These are phyloP conservation scores for Melampsora larici-populina DNA, from an alignment of 1,284 basidiomycete genomes.

Conservation along the genomic window DNA sequence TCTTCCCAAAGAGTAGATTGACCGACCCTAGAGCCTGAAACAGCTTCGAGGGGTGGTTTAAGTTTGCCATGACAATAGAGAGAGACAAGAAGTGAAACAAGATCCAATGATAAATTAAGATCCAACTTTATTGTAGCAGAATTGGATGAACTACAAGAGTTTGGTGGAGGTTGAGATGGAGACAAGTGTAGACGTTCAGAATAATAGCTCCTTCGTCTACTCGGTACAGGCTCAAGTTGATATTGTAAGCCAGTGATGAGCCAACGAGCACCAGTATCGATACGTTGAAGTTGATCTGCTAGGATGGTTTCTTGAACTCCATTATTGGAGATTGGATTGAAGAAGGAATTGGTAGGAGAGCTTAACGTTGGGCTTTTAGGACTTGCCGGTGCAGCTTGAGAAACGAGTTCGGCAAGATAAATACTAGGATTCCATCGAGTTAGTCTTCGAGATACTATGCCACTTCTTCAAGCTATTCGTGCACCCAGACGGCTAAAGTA, in stretches of 20 bases:
- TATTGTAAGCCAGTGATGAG: neutral
- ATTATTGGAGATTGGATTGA: neutral
- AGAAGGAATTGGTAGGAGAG: constrained; percentile 3
- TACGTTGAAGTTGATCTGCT: neutral
- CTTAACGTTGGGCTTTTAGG: neutral
- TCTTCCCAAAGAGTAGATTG: neutral
- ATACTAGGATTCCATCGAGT: neutral
- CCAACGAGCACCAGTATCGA: neutral
- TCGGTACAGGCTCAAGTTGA: neutral
- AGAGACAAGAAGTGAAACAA: neutral
- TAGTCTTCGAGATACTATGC: neutral
- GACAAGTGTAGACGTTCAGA: neutral
- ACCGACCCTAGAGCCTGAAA: neutral
- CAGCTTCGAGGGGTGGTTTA: neutral
- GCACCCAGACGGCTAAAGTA: neutral
- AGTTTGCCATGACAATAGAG: constrained; percentile 7
- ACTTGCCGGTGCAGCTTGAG: neutral
- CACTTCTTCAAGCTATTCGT: too few species aligned
- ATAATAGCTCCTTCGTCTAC: neutral
- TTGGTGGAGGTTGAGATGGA: neutral
- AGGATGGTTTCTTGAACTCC: neutral
- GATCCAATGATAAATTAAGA: neutral
- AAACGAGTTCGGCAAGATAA: neutral
- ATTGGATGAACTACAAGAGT: neutral
- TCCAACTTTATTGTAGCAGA: neutral